phyloP scores from a whole-genome alignment of 1,139 yeast genomes.

The Geotrichum carabidarum region DNA sequence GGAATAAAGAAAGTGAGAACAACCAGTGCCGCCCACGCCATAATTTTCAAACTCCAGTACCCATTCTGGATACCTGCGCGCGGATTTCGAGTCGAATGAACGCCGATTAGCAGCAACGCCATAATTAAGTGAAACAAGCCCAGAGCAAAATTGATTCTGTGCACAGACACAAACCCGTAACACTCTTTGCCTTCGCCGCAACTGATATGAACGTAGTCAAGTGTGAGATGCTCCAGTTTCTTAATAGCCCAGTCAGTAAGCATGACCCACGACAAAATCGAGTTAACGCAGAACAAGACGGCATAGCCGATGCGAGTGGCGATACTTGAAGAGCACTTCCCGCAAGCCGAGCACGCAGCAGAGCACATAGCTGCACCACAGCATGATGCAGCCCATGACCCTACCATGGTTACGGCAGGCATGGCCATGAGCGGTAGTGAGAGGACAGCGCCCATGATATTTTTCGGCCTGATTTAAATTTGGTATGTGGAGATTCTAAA shows the following conservation, averaged over 20 bases:
- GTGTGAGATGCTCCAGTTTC: slow-evolving; percentile 67
- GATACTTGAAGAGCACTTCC: slow-evolving; percentile 62
- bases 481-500: background rate
- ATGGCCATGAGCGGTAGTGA: slow-evolving; percentile 57
- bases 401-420: slow-evolving; percentile 52
- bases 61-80: slow-evolving; percentile 86
- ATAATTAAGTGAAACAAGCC: slow-evolving; percentile 72
- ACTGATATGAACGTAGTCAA: slow-evolving; percentile 56
- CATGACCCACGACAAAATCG: slow-evolving; percentile 84
- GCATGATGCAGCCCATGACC: slow-evolving; percentile 72
- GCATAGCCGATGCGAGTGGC: slow-evolving; percentile 84
- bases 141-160: slow-evolving; percentile 81
- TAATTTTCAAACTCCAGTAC: slow-evolving; percentile 72
- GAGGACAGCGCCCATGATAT: slow-evolving; percentile 72
- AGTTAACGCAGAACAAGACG: slow-evolving; percentile 64
- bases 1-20: slow-evolving; percentile 73
- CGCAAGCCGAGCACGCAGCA: slow-evolving; percentile 52
- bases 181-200: slow-evolving; percentile 59
- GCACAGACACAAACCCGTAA: slow-evolving; percentile 88
- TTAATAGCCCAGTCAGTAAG: slow-evolving; percentile 75
- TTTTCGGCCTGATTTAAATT: background rate
- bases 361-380: slow-evolving; percentile 81
- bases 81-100: slow-evolving; percentile 71
- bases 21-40: slow-evolving; percentile 55
- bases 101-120: slow-evolving; percentile 65